A percentile compares a stretch with the other conserved stretches of the same genome.
phyloP scores from a whole-genome alignment of 2,329 filamentous ascomycete genomes.

The Stemphylium vesicarium region DNA sequence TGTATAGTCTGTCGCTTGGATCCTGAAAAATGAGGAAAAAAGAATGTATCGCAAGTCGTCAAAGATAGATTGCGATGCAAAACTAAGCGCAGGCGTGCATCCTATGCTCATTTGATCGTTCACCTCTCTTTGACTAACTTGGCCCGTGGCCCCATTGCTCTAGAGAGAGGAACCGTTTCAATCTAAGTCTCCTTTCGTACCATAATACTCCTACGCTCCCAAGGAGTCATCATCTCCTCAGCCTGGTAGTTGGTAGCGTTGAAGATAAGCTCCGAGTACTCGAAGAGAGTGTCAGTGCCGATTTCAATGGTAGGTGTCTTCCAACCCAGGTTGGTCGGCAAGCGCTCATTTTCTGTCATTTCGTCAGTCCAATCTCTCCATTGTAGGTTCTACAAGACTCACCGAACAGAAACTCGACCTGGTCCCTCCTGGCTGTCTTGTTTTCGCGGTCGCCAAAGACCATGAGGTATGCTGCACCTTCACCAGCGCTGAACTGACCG shows the following conservation, averaged over 20 bases:
- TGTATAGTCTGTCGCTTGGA: too few species aligned
- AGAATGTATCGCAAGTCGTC: too few species aligned
- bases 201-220: too few species aligned
- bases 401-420: conserved; percentile 3
- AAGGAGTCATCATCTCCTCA: background rate
- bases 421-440: background rate
- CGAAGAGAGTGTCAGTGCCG: background rate
- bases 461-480: conserved; percentile 4
- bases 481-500: background rate
- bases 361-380: background rate
- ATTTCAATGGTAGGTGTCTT: background rate
- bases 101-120: too few species aligned
- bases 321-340: conserved; percentile 3
- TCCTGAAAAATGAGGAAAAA: too few species aligned
- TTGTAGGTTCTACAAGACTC: background rate
- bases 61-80: too few species aligned
- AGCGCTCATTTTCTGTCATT: conserved; percentile 1
- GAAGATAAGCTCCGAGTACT: background rate
- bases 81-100: too few species aligned
- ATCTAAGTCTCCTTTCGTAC: too few species aligned
- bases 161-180: too few species aligned
- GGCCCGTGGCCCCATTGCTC: too few species aligned
- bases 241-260: background rate
- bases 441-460: conserved; percentile 3
- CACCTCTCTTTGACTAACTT: too few species aligned